phyloP scores from a whole-genome alignment of 2,329 filamentous ascomycete species.

The Trichothecium roseum region DNA sequence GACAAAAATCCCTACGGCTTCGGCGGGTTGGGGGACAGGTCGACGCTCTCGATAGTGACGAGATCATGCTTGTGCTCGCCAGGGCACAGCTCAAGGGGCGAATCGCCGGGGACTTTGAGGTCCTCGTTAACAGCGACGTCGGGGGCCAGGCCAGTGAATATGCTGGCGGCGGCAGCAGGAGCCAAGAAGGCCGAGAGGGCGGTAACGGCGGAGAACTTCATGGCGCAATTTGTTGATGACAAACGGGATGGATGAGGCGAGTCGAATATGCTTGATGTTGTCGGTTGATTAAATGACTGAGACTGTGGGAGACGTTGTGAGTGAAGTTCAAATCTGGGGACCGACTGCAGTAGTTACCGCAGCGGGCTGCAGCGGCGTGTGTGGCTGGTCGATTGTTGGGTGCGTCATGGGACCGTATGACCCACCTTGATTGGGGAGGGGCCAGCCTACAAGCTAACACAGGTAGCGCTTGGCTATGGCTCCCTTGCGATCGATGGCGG shows the following conservation, averaged over 20 bases:
- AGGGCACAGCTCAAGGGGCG: constrained; percentile 71
- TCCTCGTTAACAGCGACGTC: constrained; percentile 35
- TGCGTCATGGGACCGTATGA: constrained; percentile 25
- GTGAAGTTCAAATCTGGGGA: not conserved
- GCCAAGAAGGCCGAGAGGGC: constrained; percentile 34
- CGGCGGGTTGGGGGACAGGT: constrained; percentile 80
- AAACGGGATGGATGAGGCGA: not conserved
- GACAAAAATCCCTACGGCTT: constrained; percentile 46
- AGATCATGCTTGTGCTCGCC: constrained; percentile 58
- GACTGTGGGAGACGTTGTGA: not conserved
- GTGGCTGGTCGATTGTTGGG: constrained; percentile 10
- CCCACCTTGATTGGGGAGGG: constrained; percentile 11
- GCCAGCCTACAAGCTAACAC: too few relatives aligned
- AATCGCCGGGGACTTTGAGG: constrained; percentile 68
- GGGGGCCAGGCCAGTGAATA: constrained; percentile 21
- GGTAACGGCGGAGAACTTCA: constrained; percentile 29
- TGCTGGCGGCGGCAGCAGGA: constrained; percentile 33
- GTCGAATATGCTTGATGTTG: not conserved
- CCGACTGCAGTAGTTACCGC: constrained; percentile 1
- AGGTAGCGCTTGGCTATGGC: too few relatives aligned
- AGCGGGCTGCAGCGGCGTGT: not conserved
- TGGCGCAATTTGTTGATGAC: constrained; percentile 6
- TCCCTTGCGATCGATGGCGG: too few relatives aligned
- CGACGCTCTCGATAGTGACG: constrained; percentile 66
- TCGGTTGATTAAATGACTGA: not conserved